phyloP scores from a whole-genome alignment of 306 rosid genomes.

The Pyrus communis region DNA sequence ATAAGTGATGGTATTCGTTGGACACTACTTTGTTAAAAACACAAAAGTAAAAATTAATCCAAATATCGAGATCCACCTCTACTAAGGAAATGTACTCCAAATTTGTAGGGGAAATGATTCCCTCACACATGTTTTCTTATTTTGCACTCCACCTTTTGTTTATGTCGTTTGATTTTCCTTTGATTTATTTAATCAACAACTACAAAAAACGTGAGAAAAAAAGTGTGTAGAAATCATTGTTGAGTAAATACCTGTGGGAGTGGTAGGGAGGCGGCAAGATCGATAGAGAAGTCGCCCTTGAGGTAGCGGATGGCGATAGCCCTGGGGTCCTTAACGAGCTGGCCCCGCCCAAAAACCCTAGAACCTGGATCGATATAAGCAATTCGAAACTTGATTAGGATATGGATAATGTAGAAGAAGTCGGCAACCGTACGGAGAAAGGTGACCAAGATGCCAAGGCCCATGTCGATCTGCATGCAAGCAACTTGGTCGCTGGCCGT shows the following conservation, averaged over 20 bases:
- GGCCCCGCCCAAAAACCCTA: constrained; percentile 55
- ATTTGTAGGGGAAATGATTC: background rate
- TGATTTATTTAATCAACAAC: too few species aligned
- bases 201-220: background rate
- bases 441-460: constrained; percentile 56
- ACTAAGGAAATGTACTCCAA: background rate
- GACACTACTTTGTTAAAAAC: background rate
- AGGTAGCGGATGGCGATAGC: constrained; percentile 57
- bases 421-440: constrained; percentile 57
- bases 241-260: constrained; percentile 58
- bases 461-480: constrained; percentile 45
- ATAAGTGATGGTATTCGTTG: background rate
- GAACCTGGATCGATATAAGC: constrained; percentile 48
- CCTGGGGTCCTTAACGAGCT: constrained; percentile 51
- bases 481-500: constrained; percentile 34
- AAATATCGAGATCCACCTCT: background rate
- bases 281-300: constrained; percentile 46
- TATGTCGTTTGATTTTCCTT: too few species aligned
- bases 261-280: constrained; percentile 71
- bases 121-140: too few species aligned
- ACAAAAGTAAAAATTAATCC: too few species aligned
- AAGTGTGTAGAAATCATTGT: background rate
- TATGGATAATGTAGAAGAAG: constrained; percentile 53
- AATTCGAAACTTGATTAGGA: constrained; percentile 62
- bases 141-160: too few species aligned